Evolutionary conservation across 2,329 filamentous ascomycete genomes (phyloP), one percentile per base, ranked within the genome.

Genomic region (Arthrobotrys sinensis): DNA sequence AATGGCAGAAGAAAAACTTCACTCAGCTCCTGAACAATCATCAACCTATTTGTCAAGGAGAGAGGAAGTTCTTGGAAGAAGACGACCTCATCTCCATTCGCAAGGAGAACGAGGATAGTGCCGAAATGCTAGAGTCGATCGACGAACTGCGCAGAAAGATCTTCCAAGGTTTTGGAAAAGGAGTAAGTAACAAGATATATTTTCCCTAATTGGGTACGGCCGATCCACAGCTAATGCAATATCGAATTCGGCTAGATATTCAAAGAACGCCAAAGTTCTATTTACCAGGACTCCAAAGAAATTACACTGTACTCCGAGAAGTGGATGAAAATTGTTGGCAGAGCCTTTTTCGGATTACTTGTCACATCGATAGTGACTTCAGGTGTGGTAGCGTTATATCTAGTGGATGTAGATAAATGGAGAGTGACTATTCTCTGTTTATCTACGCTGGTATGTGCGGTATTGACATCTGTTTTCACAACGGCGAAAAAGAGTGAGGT

Each of bases 401-500:
- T 53, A 14, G 63, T 67, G n/a, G n/a, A 63, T 0, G 43, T 55
- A 3, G 43, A 75, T 14, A 19, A 21, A 19, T 43, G 45, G 63
- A 70, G 72, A 43, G 21, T 76, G 16, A 7, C 50, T 2, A 19
- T 65, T 19, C 50, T 76, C 2, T 69, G 65, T 11, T 5, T 28
- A 2, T 60, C 72, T 0, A 76, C 66, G 6, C 10, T 76, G 16
- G 10, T 70, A 0, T 64, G 62, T 10, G 64, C 72, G 1, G 32
- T 76, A n/a, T 40, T 70, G 38, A 76, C 66, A 4, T 52, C 72
- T 6, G 55, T 66, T 32, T 43, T 76, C 38, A 76, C 72, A 7
- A 76, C 50, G 14, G 72, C 72, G 32, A 76, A 65, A 36, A 76
- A 65, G 32, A 52, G 72, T 36, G 72, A 76, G 24, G 72, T 76